A percentile compares a stretch with the other conserved stretches of the same genome.
These are phyloP conservation scores for Erythrobasidium yunnanense DNA, from an alignment of 768 basidiomycete genomes.

Conservation along the genomic window DNA sequence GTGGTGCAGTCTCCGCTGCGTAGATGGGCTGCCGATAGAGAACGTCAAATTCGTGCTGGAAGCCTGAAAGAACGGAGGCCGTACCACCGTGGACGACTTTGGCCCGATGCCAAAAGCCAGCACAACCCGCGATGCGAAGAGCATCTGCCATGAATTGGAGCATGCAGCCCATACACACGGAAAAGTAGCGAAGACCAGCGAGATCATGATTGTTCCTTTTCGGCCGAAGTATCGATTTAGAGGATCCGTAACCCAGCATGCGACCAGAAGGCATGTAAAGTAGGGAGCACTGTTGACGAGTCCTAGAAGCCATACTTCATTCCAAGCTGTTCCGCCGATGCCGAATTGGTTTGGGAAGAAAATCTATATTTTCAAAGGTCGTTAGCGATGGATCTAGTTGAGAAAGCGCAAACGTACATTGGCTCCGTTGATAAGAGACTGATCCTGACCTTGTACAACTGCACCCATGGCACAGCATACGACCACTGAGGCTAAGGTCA, in stretches of 20 bases:
- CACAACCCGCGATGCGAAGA: conserved; percentile 24
- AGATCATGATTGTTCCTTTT: conserved; percentile 50
- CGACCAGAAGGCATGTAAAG: conserved; percentile 8
- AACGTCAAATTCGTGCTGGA: not conserved
- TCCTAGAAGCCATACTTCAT: conserved; percentile 25
- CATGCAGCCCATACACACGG: conserved; percentile 44
- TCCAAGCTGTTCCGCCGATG: not conserved
- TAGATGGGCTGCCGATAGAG: conserved; percentile 40
- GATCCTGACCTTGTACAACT: conserved; percentile 60
- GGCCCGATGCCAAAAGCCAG: conserved; percentile 53
- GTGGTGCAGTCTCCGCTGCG: conserved; percentile 67
- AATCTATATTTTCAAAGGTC: conserved; percentile 10
- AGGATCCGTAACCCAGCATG: conserved; percentile 46
- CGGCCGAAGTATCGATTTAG: conserved; percentile 46
- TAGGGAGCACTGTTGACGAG: not conserved
- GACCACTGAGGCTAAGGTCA: no score
- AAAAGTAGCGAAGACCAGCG: conserved; percentile 42
- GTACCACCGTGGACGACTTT: conserved; percentile 48
- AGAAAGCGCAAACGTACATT: conserved; percentile 52
- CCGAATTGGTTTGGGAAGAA: conserved; percentile 27
- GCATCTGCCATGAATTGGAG: conserved; percentile 40
- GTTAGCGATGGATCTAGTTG: conserved; percentile 13
- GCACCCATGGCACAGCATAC: conserved; percentile 49
- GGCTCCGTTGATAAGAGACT: conserved; percentile 55
- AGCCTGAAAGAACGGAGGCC: conserved; percentile 42